phyloP scores from a whole-genome alignment of 2,329 filamentous ascomycete genomes.

The Fusarium ramigenum region DNA sequence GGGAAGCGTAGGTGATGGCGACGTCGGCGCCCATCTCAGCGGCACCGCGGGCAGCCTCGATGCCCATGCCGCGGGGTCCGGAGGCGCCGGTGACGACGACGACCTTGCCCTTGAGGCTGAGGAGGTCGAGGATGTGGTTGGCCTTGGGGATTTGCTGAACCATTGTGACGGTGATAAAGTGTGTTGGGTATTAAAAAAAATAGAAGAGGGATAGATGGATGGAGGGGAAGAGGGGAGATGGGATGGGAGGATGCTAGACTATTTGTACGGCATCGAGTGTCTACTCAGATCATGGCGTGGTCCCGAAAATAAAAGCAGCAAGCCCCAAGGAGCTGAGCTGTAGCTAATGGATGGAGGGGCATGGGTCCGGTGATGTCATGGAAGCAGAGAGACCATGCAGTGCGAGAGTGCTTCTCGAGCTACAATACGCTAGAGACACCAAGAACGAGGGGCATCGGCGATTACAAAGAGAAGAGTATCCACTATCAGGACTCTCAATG shows the following conservation, averaged over 20 bases:
- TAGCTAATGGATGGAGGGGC: conserved; percentile 9
- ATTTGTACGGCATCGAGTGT: conserved; percentile 17
- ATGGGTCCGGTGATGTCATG: conserved; percentile 44
- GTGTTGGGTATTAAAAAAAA: neutral
- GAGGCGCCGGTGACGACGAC: conserved; percentile 76
- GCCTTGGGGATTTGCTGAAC: conserved; percentile 66
- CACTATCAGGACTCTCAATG: neutral
- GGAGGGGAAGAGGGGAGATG: neutral
- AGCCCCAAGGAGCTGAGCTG: conserved; percentile 4
- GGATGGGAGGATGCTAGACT: conserved; percentile 11
- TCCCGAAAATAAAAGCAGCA: conserved; percentile 19
- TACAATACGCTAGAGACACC: neutral
- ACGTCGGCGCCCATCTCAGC: conserved; percentile 77
- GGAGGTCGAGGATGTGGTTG: conserved; percentile 69
- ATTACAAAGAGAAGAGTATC: conserved; percentile 10
- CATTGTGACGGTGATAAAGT: conserved; percentile 51
- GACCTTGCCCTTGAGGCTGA: conserved; percentile 78
- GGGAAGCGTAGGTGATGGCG: conserved; percentile 77
- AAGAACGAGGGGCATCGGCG: conserved; percentile 17
- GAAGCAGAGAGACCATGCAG: neutral
- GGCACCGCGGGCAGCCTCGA: conserved; percentile 73
- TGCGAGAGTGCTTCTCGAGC: neutral
- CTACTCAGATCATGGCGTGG: conserved; percentile 12
- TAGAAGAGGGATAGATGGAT: neutral
- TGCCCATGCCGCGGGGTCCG: conserved; percentile 75